Evolutionary conservation across 345 rosid genomes (phyloP), one percentile per base, ranked within the genome.

Genomic region (Eucalyptus pumila): DNA sequence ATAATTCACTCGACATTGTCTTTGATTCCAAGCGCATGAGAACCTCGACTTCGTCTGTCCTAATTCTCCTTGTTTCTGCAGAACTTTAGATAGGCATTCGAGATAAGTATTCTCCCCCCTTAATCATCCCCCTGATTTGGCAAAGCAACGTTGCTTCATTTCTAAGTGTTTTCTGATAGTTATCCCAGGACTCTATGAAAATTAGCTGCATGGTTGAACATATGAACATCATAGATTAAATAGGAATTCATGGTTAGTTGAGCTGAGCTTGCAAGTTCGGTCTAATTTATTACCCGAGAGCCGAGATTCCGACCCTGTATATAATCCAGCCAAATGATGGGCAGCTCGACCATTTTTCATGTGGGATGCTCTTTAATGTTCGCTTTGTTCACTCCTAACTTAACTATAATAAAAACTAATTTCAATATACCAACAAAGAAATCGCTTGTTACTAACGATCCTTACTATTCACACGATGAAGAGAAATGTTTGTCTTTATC

Each of bases 371-470:
- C 4, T 37, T 72, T 0, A 37, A 37, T 42, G 26, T 5, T 11
- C 2, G 27, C 83, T 72, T 24, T 24, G 19, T 19, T 19, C 45
- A 23, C 27, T 19, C 27, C 26, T 37, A 5, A 11, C 21, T 19
- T 37, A 69, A 17, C 12, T 5, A 6, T 9, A 11, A 37, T 40
- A 19, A 37, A 37, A 44, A 37, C 27, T 5, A 12, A 12, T 19
- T 23, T 72, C 11, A 23, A 9, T 17, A 69, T 16, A 69, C 13
- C 7, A 13, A 3, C 4, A 2, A 69, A 9, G 23, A n/a, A 21
- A 11, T 9, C 1, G 26, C 26, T 19, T 5, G 45, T 72, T 8
- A 34, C 2, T 5, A 0, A 10, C 4, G 14, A 37, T 17, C 14
- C 26, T 19, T 10, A 37, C 45, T 72, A 72, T 72, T 19, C 24